These are phyloP conservation scores for Neltuma alba DNA, from an alignment of 306 rosid genomes.

Conservation along the genomic window DNA sequence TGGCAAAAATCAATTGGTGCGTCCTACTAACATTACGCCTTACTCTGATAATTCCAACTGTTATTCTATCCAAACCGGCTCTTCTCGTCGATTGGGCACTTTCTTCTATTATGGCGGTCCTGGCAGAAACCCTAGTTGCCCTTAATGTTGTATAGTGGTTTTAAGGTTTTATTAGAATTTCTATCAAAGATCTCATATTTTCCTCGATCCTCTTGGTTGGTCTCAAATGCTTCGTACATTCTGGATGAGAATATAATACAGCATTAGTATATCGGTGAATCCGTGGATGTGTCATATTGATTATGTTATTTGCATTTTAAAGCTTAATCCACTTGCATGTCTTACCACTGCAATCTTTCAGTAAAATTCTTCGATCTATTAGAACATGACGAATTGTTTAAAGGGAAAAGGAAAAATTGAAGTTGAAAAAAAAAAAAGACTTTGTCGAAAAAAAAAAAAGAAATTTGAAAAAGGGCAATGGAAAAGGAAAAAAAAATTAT, in stretches of 20 bases:
- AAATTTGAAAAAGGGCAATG: too few species aligned
- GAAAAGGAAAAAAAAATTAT: background rate
- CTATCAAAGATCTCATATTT: background rate
- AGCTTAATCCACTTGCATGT: background rate
- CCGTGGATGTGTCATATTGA: background rate
- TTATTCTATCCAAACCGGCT: background rate
- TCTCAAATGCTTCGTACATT: background rate
- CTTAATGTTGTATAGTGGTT: too few species aligned
- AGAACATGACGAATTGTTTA: background rate
- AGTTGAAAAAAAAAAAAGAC: too few species aligned
- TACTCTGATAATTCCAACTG: background rate
- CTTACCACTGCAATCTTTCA: background rate
- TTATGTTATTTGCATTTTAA: background rate
- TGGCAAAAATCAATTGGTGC: background rate
- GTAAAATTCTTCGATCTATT: background rate
- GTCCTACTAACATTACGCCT: background rate
- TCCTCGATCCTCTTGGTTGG: background rate
- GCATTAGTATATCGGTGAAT: background rate
- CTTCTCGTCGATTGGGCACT: background rate
- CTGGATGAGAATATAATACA: background rate
- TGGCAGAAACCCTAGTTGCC: background rate
- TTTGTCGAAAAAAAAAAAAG: background rate
- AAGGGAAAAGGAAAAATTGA: background rate
- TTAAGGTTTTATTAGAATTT: background rate
- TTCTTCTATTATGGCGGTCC: background rate